Conservation (phyloP, 176 grass and related monocot genomes). For the Oryza australiensis region DNA sequence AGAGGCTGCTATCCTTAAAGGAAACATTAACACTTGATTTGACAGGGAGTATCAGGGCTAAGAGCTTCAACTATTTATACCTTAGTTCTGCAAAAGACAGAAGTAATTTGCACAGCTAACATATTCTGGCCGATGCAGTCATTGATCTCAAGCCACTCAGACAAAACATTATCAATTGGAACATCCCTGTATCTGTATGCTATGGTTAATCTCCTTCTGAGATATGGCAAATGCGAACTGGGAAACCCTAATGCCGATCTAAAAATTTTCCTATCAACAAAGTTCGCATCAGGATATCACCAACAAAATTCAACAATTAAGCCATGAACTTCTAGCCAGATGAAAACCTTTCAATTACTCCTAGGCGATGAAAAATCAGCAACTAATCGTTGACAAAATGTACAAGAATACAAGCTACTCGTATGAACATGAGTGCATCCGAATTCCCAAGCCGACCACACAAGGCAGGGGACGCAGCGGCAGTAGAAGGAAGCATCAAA, state of each 20-base stretch:
- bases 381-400: not conserved
- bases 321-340: not conserved
- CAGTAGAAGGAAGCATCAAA: not conserved
- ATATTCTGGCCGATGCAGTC: not conserved
- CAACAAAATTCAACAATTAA: not conserved
- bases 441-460: not conserved
- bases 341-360: too few relatives aligned
- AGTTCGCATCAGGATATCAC: not conserved
- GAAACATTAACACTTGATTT: not conserved
- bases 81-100: not conserved
- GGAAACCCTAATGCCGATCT: not conserved
- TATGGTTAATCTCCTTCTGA: not conserved
- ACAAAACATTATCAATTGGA: not conserved
- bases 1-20: not conserved
- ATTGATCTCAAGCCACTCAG: not conserved
- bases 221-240: not conserved
- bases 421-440: not conserved
- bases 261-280: not conserved
- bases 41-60: not conserved
- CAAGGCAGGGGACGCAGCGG: not conserved
- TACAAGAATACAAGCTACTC: not conserved
- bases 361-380: not conserved
- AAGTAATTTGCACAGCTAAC: not conserved
- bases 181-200: not conserved
- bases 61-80: not conserved